Percentiles rank a stretch among this genome's conserved stretches.
Conservation (phyloP, 176 grass and related monocot genomes). For the Hordeum vulgare region MorexV3_pseudomolecules_assembly NC_058518.1:495740929-495741428, state of each 20-base stretch:
- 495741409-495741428: background rate
- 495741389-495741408: background rate
- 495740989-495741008: too few species aligned
- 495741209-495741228: background rate
- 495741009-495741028: too few species aligned
- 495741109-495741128: background rate
- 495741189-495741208: background rate
- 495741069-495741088: too few species aligned
- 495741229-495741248: background rate
- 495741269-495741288: background rate
- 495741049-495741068: too few species aligned
- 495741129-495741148: background rate
- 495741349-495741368: background rate
- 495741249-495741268: background rate
- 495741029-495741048: too few species aligned
- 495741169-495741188: background rate
- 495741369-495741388: background rate
- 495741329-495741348: conserved; percentile 77
- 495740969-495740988: too few species aligned
- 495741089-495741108: too few species aligned
- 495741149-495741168: background rate
- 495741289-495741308: conserved; percentile 11
- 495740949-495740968: too few species aligned
- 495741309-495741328: conserved; percentile 65
- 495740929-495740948: too few species aligned